Evolutionary conservation across 495 filamentous ascomycete genomes (phyloP).

Genomic region (Sordaria brevicollis): DNA sequence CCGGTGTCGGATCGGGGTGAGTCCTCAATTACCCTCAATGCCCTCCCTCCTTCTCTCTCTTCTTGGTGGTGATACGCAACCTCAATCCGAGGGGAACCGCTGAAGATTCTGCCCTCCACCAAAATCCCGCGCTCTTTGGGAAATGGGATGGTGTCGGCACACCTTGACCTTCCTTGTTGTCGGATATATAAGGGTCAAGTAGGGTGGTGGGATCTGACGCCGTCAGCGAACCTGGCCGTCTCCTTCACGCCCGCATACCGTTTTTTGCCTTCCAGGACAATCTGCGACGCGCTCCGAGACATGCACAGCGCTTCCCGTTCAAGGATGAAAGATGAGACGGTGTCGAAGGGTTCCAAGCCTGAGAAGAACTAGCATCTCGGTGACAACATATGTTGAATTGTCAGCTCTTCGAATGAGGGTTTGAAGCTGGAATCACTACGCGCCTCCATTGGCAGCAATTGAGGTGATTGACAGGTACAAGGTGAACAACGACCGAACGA

Average conservation of each 20-base stretch:
- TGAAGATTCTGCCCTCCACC: not conserved
- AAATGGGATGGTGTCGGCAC: not conserved
- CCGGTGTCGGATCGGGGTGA: constrained; percentile 10
- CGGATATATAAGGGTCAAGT: not conserved
- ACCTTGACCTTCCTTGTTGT: not conserved
- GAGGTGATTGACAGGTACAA: not conserved
- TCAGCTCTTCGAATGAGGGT: not conserved
- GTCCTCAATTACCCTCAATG: not conserved
- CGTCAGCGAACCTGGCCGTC: not conserved
- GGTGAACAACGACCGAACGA: not conserved
- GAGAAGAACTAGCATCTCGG: not conserved
- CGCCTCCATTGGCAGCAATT: not conserved
- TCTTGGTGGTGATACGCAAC: not conserved
- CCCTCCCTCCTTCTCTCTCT: not conserved
- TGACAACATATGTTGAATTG: not conserved
- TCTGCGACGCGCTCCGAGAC: not conserved
- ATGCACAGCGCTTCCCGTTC: not conserved
- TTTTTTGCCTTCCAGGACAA: not conserved
- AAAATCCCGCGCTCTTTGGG: not conserved
- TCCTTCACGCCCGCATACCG: not conserved
- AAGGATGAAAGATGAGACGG: not conserved
- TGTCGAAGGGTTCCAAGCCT: not conserved
- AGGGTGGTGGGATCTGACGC: not conserved
- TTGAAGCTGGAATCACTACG: not conserved
- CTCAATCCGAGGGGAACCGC: not conserved